Conservation (phyloP, 306 rosid genomes). For the Trifolium dubium region DNA sequence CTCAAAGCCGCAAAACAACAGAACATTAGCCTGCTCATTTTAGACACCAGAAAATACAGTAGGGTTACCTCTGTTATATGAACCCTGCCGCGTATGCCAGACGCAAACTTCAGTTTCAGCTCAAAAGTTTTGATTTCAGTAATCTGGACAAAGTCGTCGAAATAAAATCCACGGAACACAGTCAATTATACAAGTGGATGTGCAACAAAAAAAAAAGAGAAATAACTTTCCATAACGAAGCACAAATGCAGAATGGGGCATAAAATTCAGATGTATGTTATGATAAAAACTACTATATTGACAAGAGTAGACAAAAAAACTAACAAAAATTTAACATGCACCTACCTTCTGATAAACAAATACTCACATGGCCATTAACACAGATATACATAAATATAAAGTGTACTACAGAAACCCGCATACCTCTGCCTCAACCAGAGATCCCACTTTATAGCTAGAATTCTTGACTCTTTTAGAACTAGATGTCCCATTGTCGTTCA, state of each 20-base stretch:
- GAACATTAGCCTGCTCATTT: conserved; percentile 8
- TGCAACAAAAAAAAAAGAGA: conserved; percentile 3
- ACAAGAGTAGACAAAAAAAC: neutral
- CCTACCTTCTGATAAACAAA: conserved; percentile 1
- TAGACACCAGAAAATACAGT: conserved; percentile 11
- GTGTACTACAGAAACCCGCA: conserved; percentile 33
- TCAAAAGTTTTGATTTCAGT: conserved; percentile 80
- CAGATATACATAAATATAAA: neutral
- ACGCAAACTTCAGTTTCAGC: conserved; percentile 84
- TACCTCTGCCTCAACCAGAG: conserved; percentile 95
- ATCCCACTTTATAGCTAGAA: conserved; percentile 76
- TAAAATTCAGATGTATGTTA: neutral
- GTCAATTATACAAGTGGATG: conserved; percentile 10
- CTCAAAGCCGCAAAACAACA: neutral
- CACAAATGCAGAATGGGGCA: neutral
- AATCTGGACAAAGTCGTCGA: conserved; percentile 54
- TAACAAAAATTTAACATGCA: neutral
- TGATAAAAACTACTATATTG: neutral
- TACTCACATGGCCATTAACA: neutral
- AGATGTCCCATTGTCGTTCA: conserved; percentile 55
- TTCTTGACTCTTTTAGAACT: conserved; percentile 78
- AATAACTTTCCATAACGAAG: neutral
- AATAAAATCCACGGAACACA: conserved; percentile 34
- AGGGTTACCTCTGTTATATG: conserved; percentile 81
- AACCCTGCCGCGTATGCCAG: conserved; percentile 74